Percentiles rank a stretch among this genome's conserved stretches.
These are phyloP conservation scores for Claviceps sp. DNA, from an alignment of 2,329 filamentous ascomycete species.

Conservation along the genomic window DNA sequence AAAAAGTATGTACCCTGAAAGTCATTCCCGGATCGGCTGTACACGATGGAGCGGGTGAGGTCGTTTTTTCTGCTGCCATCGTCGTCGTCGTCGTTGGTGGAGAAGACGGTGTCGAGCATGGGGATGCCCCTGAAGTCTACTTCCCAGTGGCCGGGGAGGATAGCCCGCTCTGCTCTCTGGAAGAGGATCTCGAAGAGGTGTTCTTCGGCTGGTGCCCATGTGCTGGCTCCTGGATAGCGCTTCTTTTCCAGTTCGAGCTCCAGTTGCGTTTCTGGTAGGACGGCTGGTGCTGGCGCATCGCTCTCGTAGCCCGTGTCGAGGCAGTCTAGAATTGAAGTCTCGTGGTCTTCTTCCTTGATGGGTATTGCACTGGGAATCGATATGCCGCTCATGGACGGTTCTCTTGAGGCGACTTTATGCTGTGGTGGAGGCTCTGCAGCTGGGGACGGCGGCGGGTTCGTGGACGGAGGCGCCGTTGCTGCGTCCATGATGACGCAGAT, in stretches of 20 bases:
- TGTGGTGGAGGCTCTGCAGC: not conserved
- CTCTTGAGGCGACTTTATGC: not conserved
- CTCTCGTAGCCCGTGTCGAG: slow-evolving; percentile 7
- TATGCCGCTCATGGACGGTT: not conserved
- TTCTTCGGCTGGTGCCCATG: slow-evolving; percentile 39
- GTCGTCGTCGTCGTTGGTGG: slow-evolving; percentile 10
- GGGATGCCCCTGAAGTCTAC: slow-evolving; percentile 28
- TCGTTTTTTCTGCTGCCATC: slow-evolving; percentile 6
- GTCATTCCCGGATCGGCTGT: slow-evolving; percentile 22
- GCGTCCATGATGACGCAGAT: not conserved
- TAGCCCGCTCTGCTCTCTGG: slow-evolving; percentile 25
- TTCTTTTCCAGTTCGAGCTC: slow-evolving; percentile 32
- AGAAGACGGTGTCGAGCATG: slow-evolving; percentile 23
- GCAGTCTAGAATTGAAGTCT: not conserved
- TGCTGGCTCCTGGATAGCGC: slow-evolving; percentile 27
- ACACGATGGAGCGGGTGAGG: slow-evolving; percentile 22
- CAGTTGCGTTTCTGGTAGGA: not conserved
- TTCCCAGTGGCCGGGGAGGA: slow-evolving; percentile 27
- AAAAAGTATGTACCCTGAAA: slow-evolving; percentile 20
- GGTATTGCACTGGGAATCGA: not conserved
- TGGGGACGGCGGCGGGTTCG: not conserved
- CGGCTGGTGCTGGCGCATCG: not conserved
- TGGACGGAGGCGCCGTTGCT: not conserved
- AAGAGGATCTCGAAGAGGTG: slow-evolving; percentile 28
- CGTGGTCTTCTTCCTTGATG: slow-evolving; percentile 4